These are phyloP conservation scores for Citrus maxima DNA, from an alignment of 345 rosid species.

Conservation along the genomic window DNA sequence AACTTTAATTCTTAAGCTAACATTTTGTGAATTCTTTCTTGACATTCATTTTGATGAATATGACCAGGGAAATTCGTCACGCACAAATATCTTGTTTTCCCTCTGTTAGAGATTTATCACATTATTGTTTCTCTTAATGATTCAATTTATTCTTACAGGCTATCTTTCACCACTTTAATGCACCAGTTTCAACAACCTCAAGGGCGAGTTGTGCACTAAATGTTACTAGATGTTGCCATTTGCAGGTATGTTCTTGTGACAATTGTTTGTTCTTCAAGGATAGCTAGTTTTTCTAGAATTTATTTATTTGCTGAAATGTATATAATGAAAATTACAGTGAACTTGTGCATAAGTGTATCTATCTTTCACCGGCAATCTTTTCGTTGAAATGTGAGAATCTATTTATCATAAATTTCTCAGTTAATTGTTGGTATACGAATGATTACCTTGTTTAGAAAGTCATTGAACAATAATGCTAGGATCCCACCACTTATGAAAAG, in stretches of 20 bases:
- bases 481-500: background rate
- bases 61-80: background rate
- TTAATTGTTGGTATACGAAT: background rate
- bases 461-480: background rate
- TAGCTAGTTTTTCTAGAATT: background rate
- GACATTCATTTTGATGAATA: background rate
- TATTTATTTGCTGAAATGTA: background rate
- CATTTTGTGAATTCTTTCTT: background rate
- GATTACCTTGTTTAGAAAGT: background rate
- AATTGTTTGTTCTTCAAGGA: conserved; percentile 5
- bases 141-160: conserved; percentile 15
- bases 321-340: background rate
- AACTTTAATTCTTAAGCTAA: background rate
- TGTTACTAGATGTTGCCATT: conserved; percentile 12
- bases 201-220: conserved; percentile 15
- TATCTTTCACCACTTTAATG: conserved; percentile 17
- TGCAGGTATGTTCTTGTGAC: conserved; percentile 29
- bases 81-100: too few relatives aligned
- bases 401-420: background rate
- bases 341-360: background rate
- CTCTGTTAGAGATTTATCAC: background rate
- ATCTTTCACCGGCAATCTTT: background rate
- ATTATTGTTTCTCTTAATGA: background rate
- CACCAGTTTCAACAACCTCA: conserved; percentile 16
- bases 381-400: background rate